A percentile compares a stretch with the other conserved stretches of the same genome.
phyloP scores from a whole-genome alignment of 257 asterid species.

The Solanum chmielewskii region DNA sequence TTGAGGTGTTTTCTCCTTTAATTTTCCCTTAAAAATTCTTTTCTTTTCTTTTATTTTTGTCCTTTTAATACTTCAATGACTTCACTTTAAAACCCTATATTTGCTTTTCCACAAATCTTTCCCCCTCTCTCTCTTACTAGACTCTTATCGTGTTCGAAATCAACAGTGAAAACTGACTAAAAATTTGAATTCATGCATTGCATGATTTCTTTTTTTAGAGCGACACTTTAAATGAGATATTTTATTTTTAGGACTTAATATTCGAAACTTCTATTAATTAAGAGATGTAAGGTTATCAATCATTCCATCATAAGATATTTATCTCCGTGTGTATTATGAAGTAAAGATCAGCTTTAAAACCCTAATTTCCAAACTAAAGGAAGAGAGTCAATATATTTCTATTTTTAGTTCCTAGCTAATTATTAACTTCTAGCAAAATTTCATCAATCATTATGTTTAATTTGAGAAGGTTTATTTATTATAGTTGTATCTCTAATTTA shows the following conservation, averaged over 20 bases:
- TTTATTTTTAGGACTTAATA: background rate
- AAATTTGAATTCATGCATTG: background rate
- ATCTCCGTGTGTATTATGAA: background rate
- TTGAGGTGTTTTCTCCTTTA: background rate
- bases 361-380: background rate
- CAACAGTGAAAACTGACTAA: rapidly evolving
- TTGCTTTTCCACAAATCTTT: background rate
- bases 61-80: background rate
- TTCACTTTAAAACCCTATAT: background rate
- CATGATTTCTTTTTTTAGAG: rapidly evolving
- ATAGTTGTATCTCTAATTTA: background rate
- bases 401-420: background rate
- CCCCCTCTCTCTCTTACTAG: background rate
- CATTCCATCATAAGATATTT: background rate
- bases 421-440: too few relatives aligned
- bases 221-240: rapidly evolving
- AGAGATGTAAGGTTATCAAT: background rate
- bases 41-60: background rate
- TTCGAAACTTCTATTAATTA: background rate
- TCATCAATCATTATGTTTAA: background rate
- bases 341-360: background rate
- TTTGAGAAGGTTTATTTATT: background rate
- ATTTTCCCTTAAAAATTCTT: background rate
- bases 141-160: background rate
- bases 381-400: background rate